phyloP scores from a whole-genome alignment of 305 asterid species.

The Lippia alba region DNA sequence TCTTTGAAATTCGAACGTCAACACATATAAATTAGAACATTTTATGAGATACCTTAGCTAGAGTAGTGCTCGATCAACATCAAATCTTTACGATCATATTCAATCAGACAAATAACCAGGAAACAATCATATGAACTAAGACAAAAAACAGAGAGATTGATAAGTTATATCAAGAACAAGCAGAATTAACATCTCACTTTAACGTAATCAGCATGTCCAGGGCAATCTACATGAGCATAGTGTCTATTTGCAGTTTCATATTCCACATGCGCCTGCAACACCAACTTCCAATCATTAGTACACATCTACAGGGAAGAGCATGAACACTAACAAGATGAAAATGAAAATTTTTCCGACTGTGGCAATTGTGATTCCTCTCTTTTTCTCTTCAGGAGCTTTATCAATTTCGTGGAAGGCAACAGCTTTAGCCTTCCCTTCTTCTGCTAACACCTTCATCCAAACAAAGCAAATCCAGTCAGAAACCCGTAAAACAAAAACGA shows the following conservation, averaged over 20 bases:
- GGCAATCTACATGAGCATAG: slow-evolving; percentile 95
- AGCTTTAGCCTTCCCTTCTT: slow-evolving; percentile 89
- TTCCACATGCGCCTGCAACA: slow-evolving; percentile 88
- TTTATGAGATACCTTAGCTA: neutral
- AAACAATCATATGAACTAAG: slow-evolving; percentile 11
- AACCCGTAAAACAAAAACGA: neutral
- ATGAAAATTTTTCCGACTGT: slow-evolving; percentile 46
- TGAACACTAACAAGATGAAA: neutral
- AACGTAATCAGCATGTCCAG: slow-evolving; percentile 95
- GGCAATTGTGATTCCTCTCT: slow-evolving; percentile 93
- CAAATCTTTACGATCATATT: slow-evolving; percentile 4
- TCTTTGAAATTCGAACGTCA: neutral
- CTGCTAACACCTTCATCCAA: slow-evolving; percentile 71
- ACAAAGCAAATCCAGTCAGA: neutral
- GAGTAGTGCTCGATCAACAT: neutral
- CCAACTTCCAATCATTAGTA: slow-evolving; percentile 23
- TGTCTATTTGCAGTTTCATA: slow-evolving; percentile 89
- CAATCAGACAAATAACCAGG: slow-evolving; percentile 11
- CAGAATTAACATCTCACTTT: slow-evolving; percentile 57
- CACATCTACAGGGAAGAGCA: neutral
- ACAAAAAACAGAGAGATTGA: neutral
- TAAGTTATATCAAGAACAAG: slow-evolving; percentile 6
- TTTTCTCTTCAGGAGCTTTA: slow-evolving; percentile 56
- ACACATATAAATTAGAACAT: neutral
- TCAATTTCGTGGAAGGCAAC: slow-evolving; percentile 65